Conservation (phyloP, 768 basidiomycete genomes). For the Boletales sp. region DNA sequence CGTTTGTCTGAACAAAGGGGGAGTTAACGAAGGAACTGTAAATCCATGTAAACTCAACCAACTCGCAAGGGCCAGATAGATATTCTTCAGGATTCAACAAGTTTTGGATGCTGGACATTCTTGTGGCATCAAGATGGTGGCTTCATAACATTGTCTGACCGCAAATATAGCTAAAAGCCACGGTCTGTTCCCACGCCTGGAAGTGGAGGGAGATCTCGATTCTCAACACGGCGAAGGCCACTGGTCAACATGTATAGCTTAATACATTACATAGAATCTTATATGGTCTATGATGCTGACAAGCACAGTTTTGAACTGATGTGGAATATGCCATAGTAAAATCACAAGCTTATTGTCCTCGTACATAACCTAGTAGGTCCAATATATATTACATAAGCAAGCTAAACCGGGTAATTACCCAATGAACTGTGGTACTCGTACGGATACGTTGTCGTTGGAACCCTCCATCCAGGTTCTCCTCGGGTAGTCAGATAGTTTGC, state of each 20-base stretch:
- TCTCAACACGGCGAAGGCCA: too few species aligned
- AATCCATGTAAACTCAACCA: constrained; percentile 18
- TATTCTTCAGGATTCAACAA: constrained; percentile 54
- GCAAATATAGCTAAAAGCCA: too few species aligned
- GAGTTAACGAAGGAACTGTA: constrained; percentile 12
- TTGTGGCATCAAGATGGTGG: constrained; percentile 20
- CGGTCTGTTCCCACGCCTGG: too few species aligned
- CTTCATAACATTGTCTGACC: constrained; percentile 12
- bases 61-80: constrained; percentile 41
- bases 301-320: too few species aligned
- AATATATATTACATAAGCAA: constrained; percentile 26
- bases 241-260: too few species aligned
- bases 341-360: too few species aligned
- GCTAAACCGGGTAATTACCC: constrained; percentile 21
- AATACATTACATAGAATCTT: too few species aligned
- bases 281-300: too few species aligned
- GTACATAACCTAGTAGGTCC: constrained; percentile 24
- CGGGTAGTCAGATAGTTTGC: constrained; percentile 17
- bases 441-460: constrained; percentile 10
- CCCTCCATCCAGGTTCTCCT: constrained; percentile 20
- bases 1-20: constrained; percentile 27
- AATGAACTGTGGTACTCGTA: constrained; percentile 20
- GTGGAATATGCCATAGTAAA: too few species aligned
- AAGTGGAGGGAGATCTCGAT: too few species aligned
- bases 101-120: constrained; percentile 55